phyloP scores from a whole-genome alignment of 2,329 filamentous ascomycete genomes.

The Calonectria fujianensis region DNA sequence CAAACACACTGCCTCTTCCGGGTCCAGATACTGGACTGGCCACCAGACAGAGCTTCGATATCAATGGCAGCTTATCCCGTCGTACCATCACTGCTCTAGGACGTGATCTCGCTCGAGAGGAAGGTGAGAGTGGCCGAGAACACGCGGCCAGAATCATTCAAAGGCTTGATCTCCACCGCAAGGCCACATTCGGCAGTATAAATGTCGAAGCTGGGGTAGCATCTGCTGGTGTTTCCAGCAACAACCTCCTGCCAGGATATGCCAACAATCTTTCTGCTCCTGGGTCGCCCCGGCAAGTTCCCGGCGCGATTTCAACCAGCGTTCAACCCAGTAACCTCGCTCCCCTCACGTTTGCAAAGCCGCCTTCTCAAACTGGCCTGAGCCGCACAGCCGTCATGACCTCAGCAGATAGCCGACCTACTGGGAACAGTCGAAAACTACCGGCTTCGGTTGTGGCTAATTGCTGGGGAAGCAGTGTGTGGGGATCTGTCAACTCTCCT shows the following conservation, averaged over 20 bases:
- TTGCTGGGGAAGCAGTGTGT: constrained; percentile 92
- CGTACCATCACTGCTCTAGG: constrained; percentile 74
- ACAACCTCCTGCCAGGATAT: constrained; percentile 83
- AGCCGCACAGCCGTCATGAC: constrained; percentile 90
- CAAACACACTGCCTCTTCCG: constrained; percentile 78
- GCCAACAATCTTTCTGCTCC: constrained; percentile 57
- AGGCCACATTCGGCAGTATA: constrained; percentile 75
- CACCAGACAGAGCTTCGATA: constrained; percentile 83
- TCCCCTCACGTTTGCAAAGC: constrained; percentile 87
- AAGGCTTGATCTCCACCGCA: constrained; percentile 92
- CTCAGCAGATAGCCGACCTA: constrained; percentile 83
- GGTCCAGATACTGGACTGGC: constrained; percentile 73
- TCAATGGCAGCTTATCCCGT: constrained; percentile 69
- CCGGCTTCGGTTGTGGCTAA: constrained; percentile 93
- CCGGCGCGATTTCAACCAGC: constrained; percentile 64
- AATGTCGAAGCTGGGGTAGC: constrained; percentile 62
- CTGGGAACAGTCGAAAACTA: constrained; percentile 81
- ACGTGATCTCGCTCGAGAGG: constrained; percentile 73
- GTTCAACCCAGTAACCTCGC: constrained; percentile 79
- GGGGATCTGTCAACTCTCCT: constrained; percentile 67
- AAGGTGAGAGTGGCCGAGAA: constrained; percentile 85
- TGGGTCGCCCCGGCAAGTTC: constrained; percentile 54
- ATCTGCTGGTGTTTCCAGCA: constrained; percentile 88
- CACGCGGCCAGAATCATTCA: constrained; percentile 93
- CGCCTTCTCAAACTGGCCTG: constrained; percentile 88